A percentile compares a stretch with the other conserved stretches of the same genome.
Conservation (phyloP, 345 rosid genomes). For the Salix brachista region DNA sequence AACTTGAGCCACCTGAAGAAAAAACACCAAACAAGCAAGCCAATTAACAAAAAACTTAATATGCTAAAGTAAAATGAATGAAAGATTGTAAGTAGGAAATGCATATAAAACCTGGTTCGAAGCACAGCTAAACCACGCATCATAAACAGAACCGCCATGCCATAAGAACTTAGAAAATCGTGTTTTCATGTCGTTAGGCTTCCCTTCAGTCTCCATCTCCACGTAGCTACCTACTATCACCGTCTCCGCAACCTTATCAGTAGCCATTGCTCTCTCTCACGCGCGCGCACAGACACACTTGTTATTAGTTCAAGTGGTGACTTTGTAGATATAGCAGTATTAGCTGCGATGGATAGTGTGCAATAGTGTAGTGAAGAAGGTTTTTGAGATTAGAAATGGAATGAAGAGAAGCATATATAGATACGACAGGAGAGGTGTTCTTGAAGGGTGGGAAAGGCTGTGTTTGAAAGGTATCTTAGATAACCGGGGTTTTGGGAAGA, state of each 20-base stretch:
- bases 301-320: neutral
- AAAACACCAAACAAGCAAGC: neutral
- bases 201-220: conserved; percentile 88
- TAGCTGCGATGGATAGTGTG: neutral
- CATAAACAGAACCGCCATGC: conserved; percentile 97
- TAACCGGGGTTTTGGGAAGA: conserved; percentile 23
- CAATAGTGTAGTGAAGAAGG: neutral
- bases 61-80: neutral
- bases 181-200: conserved; percentile 49
- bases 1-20: conserved; percentile 97
- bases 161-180: conserved; percentile 70
- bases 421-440: conserved; percentile 13
- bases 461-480: conserved; percentile 36
- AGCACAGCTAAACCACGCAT: conserved; percentile 99
- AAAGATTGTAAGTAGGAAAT: neutral
- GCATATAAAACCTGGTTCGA: conserved; percentile 69
- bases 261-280: conserved; percentile 33
- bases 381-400: conserved; percentile 19
- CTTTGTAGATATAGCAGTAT: neutral
- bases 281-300: neutral
- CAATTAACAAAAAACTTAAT: too few relatives aligned
- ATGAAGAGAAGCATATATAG: conserved; percentile 31
- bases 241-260: conserved; percentile 83
- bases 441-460: conserved; percentile 22
- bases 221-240: conserved; percentile 84